phyloP scores from a whole-genome alignment of 768 basidiomycete genomes.

The Austroboletus festivus region DNA sequence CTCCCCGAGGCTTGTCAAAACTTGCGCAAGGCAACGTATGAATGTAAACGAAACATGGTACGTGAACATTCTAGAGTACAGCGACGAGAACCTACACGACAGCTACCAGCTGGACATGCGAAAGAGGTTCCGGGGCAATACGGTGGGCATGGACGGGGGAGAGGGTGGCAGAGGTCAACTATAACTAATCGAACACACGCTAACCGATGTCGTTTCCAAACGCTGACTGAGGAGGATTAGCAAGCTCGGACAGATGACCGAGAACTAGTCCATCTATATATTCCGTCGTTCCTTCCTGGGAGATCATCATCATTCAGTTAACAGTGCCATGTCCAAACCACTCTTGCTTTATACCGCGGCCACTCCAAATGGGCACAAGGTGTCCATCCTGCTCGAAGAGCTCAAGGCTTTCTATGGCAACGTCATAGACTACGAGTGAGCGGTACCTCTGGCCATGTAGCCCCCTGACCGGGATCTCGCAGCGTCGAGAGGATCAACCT shows the following conservation, averaged over 20 bases:
- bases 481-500: constrained; percentile 57
- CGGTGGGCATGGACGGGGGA: constrained; percentile 45
- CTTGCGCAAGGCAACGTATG: constrained; percentile 77
- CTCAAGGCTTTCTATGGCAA: constrained; percentile 52
- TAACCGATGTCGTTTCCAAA: too few species aligned
- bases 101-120: constrained; percentile 71
- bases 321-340: constrained; percentile 21
- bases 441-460: background rate
- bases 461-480: constrained; percentile 3
- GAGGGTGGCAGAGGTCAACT: too few species aligned
- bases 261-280: constrained; percentile 12
- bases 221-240: constrained; percentile 19
- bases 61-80: constrained; percentile 16
- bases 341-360: constrained; percentile 35
- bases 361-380: constrained; percentile 60
- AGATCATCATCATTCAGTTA: background rate
- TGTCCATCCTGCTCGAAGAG: constrained; percentile 59
- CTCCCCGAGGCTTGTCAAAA: constrained; percentile 79
- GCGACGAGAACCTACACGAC: background rate
- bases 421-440: constrained; percentile 49
- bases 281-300: background rate
- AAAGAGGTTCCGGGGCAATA: constrained; percentile 77
- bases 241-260: constrained; percentile 17
- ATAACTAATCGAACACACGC: too few species aligned
- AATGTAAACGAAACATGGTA: constrained; percentile 91